Evolutionary conservation across 2,329 filamentous ascomycete genomes (phyloP).

Genomic region (Aphanoascus verrucosus): DNA sequence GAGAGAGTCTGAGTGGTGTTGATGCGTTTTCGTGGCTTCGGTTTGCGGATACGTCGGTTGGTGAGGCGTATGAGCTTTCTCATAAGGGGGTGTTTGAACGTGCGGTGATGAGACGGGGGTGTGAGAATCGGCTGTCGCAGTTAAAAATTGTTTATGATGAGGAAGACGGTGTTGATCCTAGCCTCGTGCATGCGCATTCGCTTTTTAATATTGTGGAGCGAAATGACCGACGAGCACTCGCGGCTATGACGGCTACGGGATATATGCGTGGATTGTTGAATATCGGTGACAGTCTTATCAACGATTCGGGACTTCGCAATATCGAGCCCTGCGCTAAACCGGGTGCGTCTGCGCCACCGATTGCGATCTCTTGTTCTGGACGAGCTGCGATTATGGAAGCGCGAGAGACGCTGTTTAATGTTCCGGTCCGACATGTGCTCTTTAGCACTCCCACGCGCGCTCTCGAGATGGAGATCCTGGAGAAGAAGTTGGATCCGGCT

Average conservation of each 20-base stretch:
- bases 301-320: slow-evolving; percentile 59
- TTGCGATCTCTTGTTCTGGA: slow-evolving; percentile 66
- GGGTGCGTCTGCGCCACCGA: slow-evolving; percentile 72
- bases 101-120: slow-evolving; percentile 48
- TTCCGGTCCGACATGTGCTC: slow-evolving; percentile 60
- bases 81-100: slow-evolving; percentile 64
- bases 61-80: slow-evolving; percentile 60
- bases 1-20: slow-evolving; percentile 46
- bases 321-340: slow-evolving; percentile 74
- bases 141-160: slow-evolving; percentile 58
- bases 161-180: slow-evolving; percentile 50
- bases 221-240: slow-evolving; percentile 54
- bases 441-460: slow-evolving; percentile 51
- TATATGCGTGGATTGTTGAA: slow-evolving; percentile 67
- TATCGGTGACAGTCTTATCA: slow-evolving; percentile 56
- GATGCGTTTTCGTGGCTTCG: slow-evolving; percentile 79
- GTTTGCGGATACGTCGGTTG: slow-evolving; percentile 66
- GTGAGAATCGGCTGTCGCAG: slow-evolving; percentile 49
- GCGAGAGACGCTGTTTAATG: slow-evolving; percentile 67
- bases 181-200: slow-evolving; percentile 61
- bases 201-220: slow-evolving; percentile 71
- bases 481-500: slow-evolving; percentile 54
- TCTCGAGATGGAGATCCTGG: slow-evolving; percentile 65
- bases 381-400: slow-evolving; percentile 52
- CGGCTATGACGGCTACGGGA: slow-evolving; percentile 61